Evolutionary conservation across 1,139 yeast species (phyloP), one percentile per base, ranked within the genome.

Genomic region (Geotrichum siamense): DNA sequence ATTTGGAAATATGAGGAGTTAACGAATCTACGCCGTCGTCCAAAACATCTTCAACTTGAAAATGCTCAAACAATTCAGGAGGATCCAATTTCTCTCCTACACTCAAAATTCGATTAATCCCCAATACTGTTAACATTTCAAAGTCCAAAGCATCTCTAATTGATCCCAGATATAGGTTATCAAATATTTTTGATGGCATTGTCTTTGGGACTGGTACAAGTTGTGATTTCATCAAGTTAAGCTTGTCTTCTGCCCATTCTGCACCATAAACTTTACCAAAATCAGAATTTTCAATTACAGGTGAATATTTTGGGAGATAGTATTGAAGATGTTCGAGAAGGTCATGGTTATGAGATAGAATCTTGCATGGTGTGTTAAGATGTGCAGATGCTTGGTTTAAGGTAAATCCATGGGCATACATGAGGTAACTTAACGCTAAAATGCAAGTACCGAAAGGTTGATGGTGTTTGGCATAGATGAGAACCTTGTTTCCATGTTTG

Each of bases 11-110:
- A 16, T 37, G 40, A 4, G 40, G 40, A 8, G 28, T 10, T 6
- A 37, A 13, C 26, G 40, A 27, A 21, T 37, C 40, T 4, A 29
- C 40, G 5, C 40, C 40, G 21, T 37, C 40, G 15, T 37, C 40
- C 13, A 37, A 22, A 17, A 37, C 40, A 21, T 37, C 40, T n/a
- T 37, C 40, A 16, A 37, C 21, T 19, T 27, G 27, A 2, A 37
- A 12, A 27, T 37, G 40, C 40, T 37, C 40, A 20, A 27, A n/a
- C 3, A 17, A 12, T 5, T 21, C 3, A 8, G 40, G 34, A 5
- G 23, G 23, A 5, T 27, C 17, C 10, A 37, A 21, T 10, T 37
- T 37, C 9, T 17, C 31, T 9, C 40, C 40, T 15, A 37, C 20
- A 15, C 40, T 37, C 9, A 37, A 19, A n/a, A 37, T 29, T n/a